phyloP scores from a whole-genome alignment of 257 asterid species.

The Solanum peruvianum region DNA sequence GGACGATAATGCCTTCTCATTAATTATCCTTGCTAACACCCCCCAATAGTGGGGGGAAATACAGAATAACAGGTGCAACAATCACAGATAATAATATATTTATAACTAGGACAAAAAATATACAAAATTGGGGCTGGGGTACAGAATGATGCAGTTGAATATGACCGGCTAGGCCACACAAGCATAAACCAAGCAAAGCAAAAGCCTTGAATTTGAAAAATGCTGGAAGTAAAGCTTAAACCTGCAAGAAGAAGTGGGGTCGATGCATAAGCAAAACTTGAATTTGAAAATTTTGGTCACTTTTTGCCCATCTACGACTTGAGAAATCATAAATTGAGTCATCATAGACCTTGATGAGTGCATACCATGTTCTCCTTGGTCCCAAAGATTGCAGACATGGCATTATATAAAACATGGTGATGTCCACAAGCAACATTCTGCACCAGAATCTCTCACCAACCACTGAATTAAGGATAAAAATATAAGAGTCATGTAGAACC shows the following conservation, averaged over 20 bases:
- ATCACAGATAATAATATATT: not conserved
- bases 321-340: not conserved
- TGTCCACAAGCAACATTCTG: constrained; percentile 15
- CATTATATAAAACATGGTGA: constrained; percentile 3
- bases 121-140: not conserved
- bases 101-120: not conserved
- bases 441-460: not conserved
- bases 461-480: constrained; percentile 7
- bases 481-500: constrained; percentile 29
- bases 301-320: not conserved
- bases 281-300: not conserved
- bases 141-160: not conserved
- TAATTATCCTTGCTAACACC: not conserved
- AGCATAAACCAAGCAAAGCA: constrained; percentile 9
- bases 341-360: constrained; percentile 5
- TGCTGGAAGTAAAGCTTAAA: constrained; percentile 4
- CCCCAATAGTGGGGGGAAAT: not conserved
- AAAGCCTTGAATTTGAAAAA: constrained; percentile 11
- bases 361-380: constrained; percentile 14
- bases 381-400: constrained; percentile 4
- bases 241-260: constrained; percentile 10
- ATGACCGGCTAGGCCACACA: constrained; percentile 9
- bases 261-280: not conserved
- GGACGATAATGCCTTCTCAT: not conserved
- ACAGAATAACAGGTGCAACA: not conserved